A percentile compares a stretch with the other conserved stretches of the same genome.
Conservation (phyloP, 2,329 filamentous ascomycete genomes). For the Colletotrichum spinosum region DNA sequence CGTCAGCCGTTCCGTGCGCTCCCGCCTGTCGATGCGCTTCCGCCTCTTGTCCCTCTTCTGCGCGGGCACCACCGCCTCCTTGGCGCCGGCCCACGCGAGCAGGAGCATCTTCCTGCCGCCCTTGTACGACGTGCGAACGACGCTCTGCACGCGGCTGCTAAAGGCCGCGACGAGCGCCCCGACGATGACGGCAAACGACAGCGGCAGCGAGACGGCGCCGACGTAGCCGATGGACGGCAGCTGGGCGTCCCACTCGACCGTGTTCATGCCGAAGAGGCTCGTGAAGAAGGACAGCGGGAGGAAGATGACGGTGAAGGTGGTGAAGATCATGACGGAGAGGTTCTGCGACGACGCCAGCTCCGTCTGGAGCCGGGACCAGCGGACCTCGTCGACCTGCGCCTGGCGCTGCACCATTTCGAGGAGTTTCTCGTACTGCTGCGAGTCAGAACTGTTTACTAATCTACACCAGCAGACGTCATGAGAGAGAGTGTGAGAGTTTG, state of each 20-base stretch:
- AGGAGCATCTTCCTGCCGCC: background rate
- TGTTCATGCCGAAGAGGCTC: slow-evolving; percentile 74
- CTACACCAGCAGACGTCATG: no score
- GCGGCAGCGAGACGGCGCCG: slow-evolving; percentile 60
- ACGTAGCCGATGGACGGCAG: slow-evolving; percentile 58
- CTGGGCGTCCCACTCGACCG: slow-evolving; percentile 67
- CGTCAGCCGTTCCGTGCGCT: slow-evolving; percentile 19
- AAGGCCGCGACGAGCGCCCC: slow-evolving; percentile 67
- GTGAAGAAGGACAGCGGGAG: slow-evolving; percentile 75
- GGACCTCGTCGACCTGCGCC: slow-evolving; percentile 74
- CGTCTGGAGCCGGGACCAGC: slow-evolving; percentile 71
- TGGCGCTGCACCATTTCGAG: slow-evolving; percentile 76
- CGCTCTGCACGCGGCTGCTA: slow-evolving; percentile 56
- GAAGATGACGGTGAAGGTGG: slow-evolving; percentile 72
- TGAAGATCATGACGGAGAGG: slow-evolving; percentile 74
- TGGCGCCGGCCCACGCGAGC: background rate
- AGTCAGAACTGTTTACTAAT: background rate
- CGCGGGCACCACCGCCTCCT: slow-evolving; percentile 18
- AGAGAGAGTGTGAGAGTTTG: no score
- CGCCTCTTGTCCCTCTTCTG: slow-evolving; percentile 37
- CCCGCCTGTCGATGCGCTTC: slow-evolving; percentile 31
- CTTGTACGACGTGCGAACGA: slow-evolving; percentile 43
- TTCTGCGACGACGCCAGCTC: slow-evolving; percentile 72
- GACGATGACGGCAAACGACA: slow-evolving; percentile 60
- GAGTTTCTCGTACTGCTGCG: slow-evolving; percentile 66